A percentile compares a stretch with the other conserved stretches of the same genome.
Evolutionary conservation across 495 filamentous ascomycete genomes (phyloP).

Genomic region (Lophium mytilinum): DNA sequence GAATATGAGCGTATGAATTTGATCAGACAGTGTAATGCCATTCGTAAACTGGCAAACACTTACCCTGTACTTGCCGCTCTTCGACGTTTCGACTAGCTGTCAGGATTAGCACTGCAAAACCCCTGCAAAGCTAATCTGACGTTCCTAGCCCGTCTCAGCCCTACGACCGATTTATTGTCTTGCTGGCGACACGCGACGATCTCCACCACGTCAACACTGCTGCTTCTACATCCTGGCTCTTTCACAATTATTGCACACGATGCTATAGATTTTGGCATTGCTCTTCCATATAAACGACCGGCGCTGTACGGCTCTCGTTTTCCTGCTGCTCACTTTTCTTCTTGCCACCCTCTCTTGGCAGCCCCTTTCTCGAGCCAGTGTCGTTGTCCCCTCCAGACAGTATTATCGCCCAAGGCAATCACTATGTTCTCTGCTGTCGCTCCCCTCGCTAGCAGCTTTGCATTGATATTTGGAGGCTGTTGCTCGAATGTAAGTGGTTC

Average conservation of each 20-base stretch:
- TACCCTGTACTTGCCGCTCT: too few relatives aligned
- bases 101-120: too few relatives aligned
- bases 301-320: background rate
- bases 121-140: background rate
- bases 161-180: background rate
- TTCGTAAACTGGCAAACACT: background rate
- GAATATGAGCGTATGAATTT: too few relatives aligned
- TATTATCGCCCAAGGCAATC: background rate
- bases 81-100: too few relatives aligned
- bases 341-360: background rate
- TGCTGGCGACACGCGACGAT: background rate
- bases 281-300: background rate
- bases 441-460: constrained; percentile 52
- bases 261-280: background rate
- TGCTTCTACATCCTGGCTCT: background rate
- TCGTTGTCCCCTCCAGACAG: background rate
- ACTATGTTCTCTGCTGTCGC: constrained; percentile 18
- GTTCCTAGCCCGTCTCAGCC: background rate
- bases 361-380: background rate
- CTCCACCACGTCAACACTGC: constrained; percentile 6
- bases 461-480: constrained; percentile 91
- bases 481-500: constrained; percentile 80
- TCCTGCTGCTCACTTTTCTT: background rate
- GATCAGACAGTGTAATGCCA: constrained; percentile 8
- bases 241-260: background rate